Conservation (phyloP, 768 basidiomycete species). For the Tricholoma hemisulphureum region DNA sequence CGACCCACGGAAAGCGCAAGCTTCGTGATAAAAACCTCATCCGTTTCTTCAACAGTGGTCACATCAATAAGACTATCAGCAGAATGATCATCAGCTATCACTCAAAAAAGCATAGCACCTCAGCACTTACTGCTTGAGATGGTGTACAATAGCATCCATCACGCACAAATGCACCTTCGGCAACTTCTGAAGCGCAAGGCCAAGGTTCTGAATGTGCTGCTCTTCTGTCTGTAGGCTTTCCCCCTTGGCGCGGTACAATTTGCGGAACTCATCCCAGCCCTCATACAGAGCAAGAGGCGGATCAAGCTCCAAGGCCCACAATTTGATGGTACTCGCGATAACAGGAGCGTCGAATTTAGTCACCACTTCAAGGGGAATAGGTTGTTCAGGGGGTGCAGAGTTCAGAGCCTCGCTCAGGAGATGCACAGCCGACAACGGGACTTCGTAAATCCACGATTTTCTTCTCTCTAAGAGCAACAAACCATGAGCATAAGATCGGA, state of each 20-base stretch:
- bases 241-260: conserved; percentile 73
- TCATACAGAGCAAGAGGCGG: conserved; percentile 85
- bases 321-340: conserved; percentile 78
- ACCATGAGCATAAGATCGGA: not conserved
- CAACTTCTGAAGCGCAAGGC: conserved; percentile 60
- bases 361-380: conserved; percentile 51
- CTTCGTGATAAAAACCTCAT: conserved; percentile 84
- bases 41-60: conserved; percentile 67
- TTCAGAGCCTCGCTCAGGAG: conserved; percentile 85
- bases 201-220: conserved; percentile 62
- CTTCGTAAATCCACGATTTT: conserved; percentile 94
- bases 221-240: conserved; percentile 55
- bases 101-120: not conserved
- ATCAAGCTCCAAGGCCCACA: conserved; percentile 91
- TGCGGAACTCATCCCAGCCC: conserved; percentile 88
- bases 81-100: conserved; percentile 1
- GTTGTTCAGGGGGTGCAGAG: conserved; percentile 54
- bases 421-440: conserved; percentile 79
- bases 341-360: conserved; percentile 82
- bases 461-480: conserved; percentile 59
- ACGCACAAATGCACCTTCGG: conserved; percentile 81
- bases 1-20: conserved; percentile 84
- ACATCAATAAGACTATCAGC: conserved; percentile 59
- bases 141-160: conserved; percentile 73
- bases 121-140: conserved; percentile 62